Base-by-base conservation (phyloP, 345 rosid genomes). In the Firmiana major region DNA sequence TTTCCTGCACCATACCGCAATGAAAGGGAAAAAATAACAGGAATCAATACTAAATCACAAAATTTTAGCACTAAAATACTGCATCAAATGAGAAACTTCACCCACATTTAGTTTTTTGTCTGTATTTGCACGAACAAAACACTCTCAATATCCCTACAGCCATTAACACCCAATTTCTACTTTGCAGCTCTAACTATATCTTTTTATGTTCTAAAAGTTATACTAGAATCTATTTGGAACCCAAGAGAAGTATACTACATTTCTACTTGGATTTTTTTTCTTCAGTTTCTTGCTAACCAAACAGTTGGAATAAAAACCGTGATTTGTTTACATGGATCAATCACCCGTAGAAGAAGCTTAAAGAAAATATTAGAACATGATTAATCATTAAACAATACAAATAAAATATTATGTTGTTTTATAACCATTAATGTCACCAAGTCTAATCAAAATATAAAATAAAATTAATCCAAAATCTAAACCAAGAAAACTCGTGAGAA, bases 1-100 rank as follows among this genome's bases (percentile, higher is more conserved):
- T 87, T 80, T 93, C 97, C 98, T 93, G 75, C 77, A 81, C 28
- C 31, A 78, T 9, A 69, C n/a, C 48, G 6, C 58, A 17, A 2
- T 6, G 11, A 7, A 22, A 24, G 15, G 2, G 12, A 17, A 21
- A 21, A 1, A 4, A 38, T 12, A 40, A 19, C 51, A 66, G 10
- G 9, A 4, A 12, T 7, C 36, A 43, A n/a, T 43, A 43, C 11
- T 45, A 48, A 12, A 43, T 16, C 46, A 64, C 45, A 13, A 26
- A 1, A 53, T 67, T 10, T 26, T 36, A 57, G 13, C 43, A 59
- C 74, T 8, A 13, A 24, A 31, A 74, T 63, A 67, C 60, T 75
- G 63, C 76, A 31, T 65, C 45, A 71, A 71, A 21, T 72, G 73
- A 74, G 53, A 42, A 74, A 43, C 40, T 60, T 10, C 16, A 36